Conservation (phyloP, 345 rosid genomes). For the Pistacia vera region DNA sequence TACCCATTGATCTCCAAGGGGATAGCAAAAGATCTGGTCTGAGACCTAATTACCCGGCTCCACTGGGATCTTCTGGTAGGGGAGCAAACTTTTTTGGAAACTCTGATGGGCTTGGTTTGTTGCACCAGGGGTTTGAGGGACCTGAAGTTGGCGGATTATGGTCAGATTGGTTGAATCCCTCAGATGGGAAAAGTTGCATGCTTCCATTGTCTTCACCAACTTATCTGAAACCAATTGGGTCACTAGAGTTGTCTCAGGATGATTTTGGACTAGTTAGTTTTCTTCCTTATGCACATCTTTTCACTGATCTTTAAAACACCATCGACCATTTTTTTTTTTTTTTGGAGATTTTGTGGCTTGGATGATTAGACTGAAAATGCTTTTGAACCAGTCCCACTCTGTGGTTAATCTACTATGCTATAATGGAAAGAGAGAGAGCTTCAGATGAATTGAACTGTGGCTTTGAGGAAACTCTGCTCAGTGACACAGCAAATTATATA, state of each 20-base stretch:
- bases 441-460: not conserved
- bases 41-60: constrained; percentile 28
- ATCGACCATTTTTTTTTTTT: not conserved
- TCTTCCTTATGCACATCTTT: constrained; percentile 15
- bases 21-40: constrained; percentile 34
- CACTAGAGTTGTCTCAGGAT: constrained; percentile 35
- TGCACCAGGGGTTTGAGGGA: constrained; percentile 35
- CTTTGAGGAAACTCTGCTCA: not conserved
- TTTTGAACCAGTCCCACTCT: constrained; percentile 1
- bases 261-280: constrained; percentile 53
- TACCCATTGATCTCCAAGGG: constrained; percentile 31
- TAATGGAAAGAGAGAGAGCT: not conserved
- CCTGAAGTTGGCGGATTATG: constrained; percentile 33
- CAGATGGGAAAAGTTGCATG: constrained; percentile 29
- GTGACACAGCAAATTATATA: not conserved
- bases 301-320: constrained; percentile 17
- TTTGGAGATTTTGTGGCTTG: not conserved
- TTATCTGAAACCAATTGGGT: constrained; percentile 27
- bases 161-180: constrained; percentile 38
- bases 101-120: constrained; percentile 23
- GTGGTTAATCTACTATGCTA: not conserved
- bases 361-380: not conserved
- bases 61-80: constrained; percentile 32
- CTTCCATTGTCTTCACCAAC: constrained; percentile 33
- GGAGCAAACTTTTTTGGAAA: constrained; percentile 29